Evolutionary conservation across 73 alveolate genomes (phyloP), one percentile per base, ranked within the genome.

Genomic region (Tetrahymena elliotti): DNA sequence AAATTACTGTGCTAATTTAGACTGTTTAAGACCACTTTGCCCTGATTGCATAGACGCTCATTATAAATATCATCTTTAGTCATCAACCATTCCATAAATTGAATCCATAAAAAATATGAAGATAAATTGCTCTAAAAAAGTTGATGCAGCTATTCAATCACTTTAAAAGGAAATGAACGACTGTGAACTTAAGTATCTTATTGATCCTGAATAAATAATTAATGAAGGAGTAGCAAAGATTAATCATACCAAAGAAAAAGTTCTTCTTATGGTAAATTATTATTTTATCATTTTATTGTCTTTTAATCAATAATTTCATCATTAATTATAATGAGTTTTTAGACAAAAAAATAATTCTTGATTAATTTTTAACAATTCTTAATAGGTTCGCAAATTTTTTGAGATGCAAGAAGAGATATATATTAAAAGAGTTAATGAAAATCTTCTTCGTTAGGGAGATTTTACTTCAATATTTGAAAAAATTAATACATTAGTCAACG

Each of bases 1-100:
- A 40, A 94, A 94, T 34, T 94, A 88, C 82, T 94, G 96, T 88
- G 96, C 96, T 16, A 38, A 39, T 33, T 38, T 94, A 31, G 96
- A 94, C 27, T 94, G 96, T 52, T 53, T 94, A 20, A 94, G 52
- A 88, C 95, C 95, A 7, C 40, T 94, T 1, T 94, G 96, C 39
- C 96, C 96, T 33, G 96, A 94, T 36, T 94, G 96, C 52, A 94
- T 94, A 35, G 82, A 94, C 20, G 95, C 93, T 3, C 96, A 94
- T 52, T 94, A 84, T 35, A 52, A 27, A 92, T 94, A 94, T 36
- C 96, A 94, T 35, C 53, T 41, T 2, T 35, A 40, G 33, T 35
- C 93, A 0, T 84, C 93, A 3, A 88, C 96, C 13, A 82, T 82
- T 18, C 84, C 96, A 39, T 93, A 94, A 8, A 88, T 94, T n/a